Conservation (phyloP, 148 eudicot genomes). For the Silene conica region DNA sequence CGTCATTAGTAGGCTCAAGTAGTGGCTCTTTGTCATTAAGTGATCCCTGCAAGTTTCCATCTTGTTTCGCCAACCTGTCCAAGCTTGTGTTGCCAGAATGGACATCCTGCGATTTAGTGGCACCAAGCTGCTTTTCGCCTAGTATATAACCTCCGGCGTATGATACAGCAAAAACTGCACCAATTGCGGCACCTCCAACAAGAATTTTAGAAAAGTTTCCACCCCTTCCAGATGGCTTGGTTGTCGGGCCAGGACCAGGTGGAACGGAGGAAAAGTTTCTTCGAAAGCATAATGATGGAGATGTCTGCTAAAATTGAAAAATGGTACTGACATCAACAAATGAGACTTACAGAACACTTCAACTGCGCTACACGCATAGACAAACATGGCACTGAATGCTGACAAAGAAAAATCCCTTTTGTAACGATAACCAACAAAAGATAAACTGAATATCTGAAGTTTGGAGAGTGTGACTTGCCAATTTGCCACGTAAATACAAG, state of each 20-base stretch:
- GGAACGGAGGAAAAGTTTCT: conserved; percentile 52
- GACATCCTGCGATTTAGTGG: too few species aligned
- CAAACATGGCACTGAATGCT: background rate
- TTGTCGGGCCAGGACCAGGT: conserved; percentile 40
- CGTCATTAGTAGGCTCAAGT: conserved; percentile 27
- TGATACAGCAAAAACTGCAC: conserved; percentile 50
- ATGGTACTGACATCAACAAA: background rate
- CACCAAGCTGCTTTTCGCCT: conserved; percentile 28
- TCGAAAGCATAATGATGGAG: conserved; percentile 46
- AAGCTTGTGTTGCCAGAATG: conserved; percentile 21
- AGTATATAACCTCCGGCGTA: conserved; percentile 45
- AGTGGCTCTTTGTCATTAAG: conserved; percentile 21
- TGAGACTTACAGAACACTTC: background rate
- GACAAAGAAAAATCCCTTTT: background rate
- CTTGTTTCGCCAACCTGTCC: conserved; percentile 23
- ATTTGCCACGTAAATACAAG: background rate
- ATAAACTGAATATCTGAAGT: background rate
- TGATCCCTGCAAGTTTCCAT: conserved; percentile 18
- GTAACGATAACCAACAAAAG: background rate
- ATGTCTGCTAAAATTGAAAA: conserved; percentile 37
- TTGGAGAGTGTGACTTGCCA: background rate
- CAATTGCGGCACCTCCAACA: conserved; percentile 56
- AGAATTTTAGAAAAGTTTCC: conserved; percentile 39
- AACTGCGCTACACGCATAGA: background rate
- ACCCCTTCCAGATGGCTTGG: conserved; percentile 40